Percentiles rank a stretch among this genome's conserved stretches.
Evolutionary conservation across 2,329 filamentous ascomycete species (phyloP).

Genomic region (Tolypocladium guangdongense): DNA sequence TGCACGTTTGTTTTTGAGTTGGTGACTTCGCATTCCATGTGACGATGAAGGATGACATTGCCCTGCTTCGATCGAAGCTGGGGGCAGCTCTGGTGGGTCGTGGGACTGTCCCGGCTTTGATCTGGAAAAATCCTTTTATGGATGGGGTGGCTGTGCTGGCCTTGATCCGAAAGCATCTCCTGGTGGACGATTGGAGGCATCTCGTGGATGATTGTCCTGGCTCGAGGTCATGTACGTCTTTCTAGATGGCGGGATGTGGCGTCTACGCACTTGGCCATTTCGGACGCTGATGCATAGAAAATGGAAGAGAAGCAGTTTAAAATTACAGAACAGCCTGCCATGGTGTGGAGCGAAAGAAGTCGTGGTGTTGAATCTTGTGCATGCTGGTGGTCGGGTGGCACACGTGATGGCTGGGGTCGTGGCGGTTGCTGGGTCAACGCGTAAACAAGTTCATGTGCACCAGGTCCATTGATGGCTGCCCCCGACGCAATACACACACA

Average conservation of each 20-base stretch:
- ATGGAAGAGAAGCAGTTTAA: too few species aligned
- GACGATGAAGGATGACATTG: neutral
- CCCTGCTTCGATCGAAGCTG: neutral
- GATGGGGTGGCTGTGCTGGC: too few species aligned
- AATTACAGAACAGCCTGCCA: too few species aligned
- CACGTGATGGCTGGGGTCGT: neutral
- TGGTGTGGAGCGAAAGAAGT: neutral
- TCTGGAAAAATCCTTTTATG: too few species aligned
- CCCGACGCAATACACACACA: neutral
- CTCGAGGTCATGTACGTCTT: too few species aligned
- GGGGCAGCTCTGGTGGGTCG: neutral
- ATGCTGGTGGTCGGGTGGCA: neutral
- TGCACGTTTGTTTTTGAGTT: too few species aligned
- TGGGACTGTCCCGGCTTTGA: too few species aligned
- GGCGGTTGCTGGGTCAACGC: conserved; percentile 3
- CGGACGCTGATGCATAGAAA: neutral
- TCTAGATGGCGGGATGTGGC: neutral
- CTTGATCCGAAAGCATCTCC: neutral
- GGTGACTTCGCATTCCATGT: neutral
- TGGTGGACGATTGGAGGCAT: neutral
- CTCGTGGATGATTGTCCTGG: too few species aligned
- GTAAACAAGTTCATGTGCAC: neutral
- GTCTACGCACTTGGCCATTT: neutral
- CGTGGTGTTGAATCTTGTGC: neutral
- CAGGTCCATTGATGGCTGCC: neutral